These are phyloP conservation scores for Talaromyces atroroseus DNA, from an alignment of 2,329 filamentous ascomycete genomes.

Conservation along the genomic window DNA sequence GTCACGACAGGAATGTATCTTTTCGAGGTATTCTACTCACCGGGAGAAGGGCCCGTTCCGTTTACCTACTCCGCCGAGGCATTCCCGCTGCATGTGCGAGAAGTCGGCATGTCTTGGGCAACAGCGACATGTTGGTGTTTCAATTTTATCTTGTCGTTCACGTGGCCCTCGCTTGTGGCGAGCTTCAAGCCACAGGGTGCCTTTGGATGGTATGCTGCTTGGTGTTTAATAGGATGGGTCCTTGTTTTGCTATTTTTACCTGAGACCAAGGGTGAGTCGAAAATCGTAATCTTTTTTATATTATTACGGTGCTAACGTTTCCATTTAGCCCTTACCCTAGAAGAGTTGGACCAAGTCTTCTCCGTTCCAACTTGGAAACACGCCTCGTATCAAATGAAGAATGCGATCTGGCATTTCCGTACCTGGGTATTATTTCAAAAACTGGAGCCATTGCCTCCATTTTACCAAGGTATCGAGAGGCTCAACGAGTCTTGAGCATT, in stretches of 20 bases:
- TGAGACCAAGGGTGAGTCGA: conserved; percentile 40
- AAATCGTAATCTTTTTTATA: not conserved
- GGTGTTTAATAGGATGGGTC: conserved; percentile 51
- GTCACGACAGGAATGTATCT: conserved; percentile 41
- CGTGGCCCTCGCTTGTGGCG: conserved; percentile 46
- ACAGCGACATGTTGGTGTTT: conserved; percentile 54
- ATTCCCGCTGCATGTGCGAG: conserved; percentile 56
- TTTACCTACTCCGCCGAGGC: conserved; percentile 63
- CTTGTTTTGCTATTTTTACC: conserved; percentile 49
- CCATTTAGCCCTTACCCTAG: conserved; percentile 33
- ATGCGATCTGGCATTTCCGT: conserved; percentile 36
- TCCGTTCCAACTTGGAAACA: conserved; percentile 45
- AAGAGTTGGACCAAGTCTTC: conserved; percentile 51
- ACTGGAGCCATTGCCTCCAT: conserved; percentile 28
- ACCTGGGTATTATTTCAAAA: conserved; percentile 36
- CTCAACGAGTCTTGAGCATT: conserved; percentile 14
- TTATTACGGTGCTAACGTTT: not conserved
- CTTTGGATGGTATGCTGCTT: conserved; percentile 53
- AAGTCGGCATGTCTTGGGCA: conserved; percentile 57
- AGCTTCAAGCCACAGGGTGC: conserved; percentile 50
- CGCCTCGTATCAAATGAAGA: conserved; percentile 35
- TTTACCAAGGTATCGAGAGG: conserved; percentile 28
- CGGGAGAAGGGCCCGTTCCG: conserved; percentile 58
- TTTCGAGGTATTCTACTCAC: conserved; percentile 49
- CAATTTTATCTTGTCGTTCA: conserved; percentile 50